A percentile compares a stretch with the other conserved stretches of the same genome.
phyloP scores from a whole-genome alignment of 768 basidiomycete genomes.

The Mycena sanguinolenta region DNA sequence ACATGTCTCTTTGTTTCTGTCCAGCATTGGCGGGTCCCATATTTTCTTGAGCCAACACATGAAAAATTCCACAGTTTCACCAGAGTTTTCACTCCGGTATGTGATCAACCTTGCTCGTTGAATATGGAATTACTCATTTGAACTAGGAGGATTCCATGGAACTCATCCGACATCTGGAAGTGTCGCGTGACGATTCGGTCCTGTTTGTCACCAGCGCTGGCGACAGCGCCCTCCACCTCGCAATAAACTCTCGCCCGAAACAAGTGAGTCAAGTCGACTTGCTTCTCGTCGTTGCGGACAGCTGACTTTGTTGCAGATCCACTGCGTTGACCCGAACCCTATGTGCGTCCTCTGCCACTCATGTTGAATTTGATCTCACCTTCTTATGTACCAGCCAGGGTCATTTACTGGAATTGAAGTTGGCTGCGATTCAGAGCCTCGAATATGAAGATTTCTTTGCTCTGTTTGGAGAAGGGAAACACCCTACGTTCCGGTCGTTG shows the following conservation, averaged over 20 bases:
- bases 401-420: slow-evolving; percentile 82
- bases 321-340: slow-evolving; percentile 52
- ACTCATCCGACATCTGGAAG: slow-evolving; percentile 55
- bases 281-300: background rate
- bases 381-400: slow-evolving; percentile 65
- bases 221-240: slow-evolving; percentile 76
- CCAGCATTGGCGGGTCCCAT: slow-evolving; percentile 22
- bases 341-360: slow-evolving; percentile 49
- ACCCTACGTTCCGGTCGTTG: slow-evolving; percentile 68
- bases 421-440: slow-evolving; percentile 71
- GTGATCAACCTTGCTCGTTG: slow-evolving; percentile 57
- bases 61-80: slow-evolving; percentile 55
- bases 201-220: slow-evolving; percentile 74
- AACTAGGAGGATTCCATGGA: slow-evolving; percentile 17
- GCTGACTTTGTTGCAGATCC: slow-evolving; percentile 4
- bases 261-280: background rate
- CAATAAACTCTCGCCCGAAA: slow-evolving; percentile 47
- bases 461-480: slow-evolving; percentile 77
- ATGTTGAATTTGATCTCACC: background rate
- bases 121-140: background rate
- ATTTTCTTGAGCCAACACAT: background rate
- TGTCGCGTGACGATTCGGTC: slow-evolving; percentile 66
- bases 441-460: slow-evolving; percentile 72
- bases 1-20: background rate
- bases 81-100: slow-evolving; percentile 67